Percentiles rank a stretch among this genome's conserved stretches.
These are phyloP conservation scores for Lipomyces kockii DNA, from an alignment of 805 yeast genomes.

Conservation along the genomic window DNA sequence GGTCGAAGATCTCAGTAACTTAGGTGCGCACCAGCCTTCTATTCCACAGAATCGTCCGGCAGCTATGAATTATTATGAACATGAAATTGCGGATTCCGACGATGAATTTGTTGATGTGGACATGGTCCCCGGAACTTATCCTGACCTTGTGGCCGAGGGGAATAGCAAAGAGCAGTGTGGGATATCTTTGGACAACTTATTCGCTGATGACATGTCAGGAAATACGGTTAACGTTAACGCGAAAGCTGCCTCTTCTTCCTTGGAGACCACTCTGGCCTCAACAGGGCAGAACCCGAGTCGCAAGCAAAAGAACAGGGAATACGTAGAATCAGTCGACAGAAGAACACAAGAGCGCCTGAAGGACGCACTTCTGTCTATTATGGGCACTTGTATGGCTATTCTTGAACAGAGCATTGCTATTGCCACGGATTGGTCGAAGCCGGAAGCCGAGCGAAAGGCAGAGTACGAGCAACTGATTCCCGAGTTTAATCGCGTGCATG, in stretches of 20 bases:
- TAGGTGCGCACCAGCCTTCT: background rate
- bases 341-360: conserved; percentile 18
- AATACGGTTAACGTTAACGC: background rate
- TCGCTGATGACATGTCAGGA: background rate
- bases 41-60: background rate
- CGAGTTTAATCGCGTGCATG: conserved; percentile 18
- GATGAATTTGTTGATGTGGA: conserved; percentile 14
- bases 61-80: background rate
- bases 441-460: conserved; percentile 14
- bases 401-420: conserved; percentile 22
- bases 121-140: background rate
- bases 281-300: background rate
- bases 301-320: background rate
- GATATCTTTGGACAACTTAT: background rate
- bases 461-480: conserved; percentile 14
- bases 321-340: conserved; percentile 12
- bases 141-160: background rate
- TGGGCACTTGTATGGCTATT: conserved; percentile 16
- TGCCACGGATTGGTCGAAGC: conserved; percentile 22
- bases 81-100: conserved; percentile 16
- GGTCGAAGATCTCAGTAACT: background rate
- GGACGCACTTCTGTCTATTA: conserved; percentile 11
- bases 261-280: background rate
- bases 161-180: background rate
- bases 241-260: background rate